Conservation (phyloP, 805 yeast genomes). For the Geotrichum ghanense region DNA sequence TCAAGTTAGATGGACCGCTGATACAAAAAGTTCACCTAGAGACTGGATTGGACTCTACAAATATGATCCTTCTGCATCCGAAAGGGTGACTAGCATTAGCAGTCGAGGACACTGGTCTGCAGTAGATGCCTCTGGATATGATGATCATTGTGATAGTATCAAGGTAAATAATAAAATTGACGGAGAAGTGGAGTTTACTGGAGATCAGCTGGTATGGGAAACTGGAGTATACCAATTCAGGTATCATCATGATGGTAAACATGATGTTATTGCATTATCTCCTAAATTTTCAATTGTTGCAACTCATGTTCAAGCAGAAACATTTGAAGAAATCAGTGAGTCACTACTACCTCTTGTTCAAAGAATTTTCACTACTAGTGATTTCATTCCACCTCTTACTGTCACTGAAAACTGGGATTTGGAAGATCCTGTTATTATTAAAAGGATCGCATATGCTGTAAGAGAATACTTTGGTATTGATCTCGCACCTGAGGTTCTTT, state of each 20-base stretch:
- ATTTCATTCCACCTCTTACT: constrained; percentile 14
- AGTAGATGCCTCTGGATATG: constrained; percentile 27
- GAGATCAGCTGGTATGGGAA: constrained; percentile 44
- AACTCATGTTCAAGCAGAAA: constrained; percentile 27
- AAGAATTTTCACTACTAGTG: constrained; percentile 15
- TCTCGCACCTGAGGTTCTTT: constrained; percentile 33
- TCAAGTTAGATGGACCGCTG: constrained; percentile 42
- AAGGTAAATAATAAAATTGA: constrained; percentile 10
- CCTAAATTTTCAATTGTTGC: constrained; percentile 51
- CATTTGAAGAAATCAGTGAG: constrained; percentile 23
- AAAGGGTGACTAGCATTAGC: constrained; percentile 45
- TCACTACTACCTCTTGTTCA: constrained; percentile 20
- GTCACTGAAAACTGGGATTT: constrained; percentile 18
- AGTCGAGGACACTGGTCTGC: constrained; percentile 60
- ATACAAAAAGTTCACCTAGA: constrained; percentile 34
- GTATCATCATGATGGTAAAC: constrained; percentile 55
- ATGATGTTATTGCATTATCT: constrained; percentile 56
- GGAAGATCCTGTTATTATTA: constrained; percentile 14
- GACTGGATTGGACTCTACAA: constrained; percentile 77
- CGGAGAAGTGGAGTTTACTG: constrained; percentile 41
- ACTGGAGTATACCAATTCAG: constrained; percentile 66
- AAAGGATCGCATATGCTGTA: constrained; percentile 17
- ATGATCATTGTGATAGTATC: constrained; percentile 7
- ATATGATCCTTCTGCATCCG: constrained; percentile 44
- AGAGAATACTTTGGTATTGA: constrained; percentile 22